Conservation (phyloP, 768 basidiomycete species). For the Trametes elegans region DNA sequence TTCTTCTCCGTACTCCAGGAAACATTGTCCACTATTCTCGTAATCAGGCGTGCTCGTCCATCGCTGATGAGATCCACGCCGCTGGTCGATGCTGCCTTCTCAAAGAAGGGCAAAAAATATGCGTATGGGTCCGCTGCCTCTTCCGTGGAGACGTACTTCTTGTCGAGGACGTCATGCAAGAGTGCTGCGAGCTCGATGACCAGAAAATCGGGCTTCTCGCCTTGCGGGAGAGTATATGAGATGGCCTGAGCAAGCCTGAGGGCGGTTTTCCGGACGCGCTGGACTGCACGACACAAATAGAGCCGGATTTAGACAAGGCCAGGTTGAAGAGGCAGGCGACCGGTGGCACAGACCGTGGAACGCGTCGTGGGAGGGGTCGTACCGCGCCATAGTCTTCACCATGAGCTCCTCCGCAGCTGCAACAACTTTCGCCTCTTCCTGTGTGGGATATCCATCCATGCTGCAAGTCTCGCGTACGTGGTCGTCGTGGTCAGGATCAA, state of each 20-base stretch:
- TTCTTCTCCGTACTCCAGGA: slow-evolving; percentile 86
- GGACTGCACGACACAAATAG: slow-evolving; percentile 48
- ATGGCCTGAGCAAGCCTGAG: slow-evolving; percentile 58
- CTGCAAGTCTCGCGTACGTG: not conserved
- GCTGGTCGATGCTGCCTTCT: slow-evolving; percentile 34
- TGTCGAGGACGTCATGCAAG: slow-evolving; percentile 85
- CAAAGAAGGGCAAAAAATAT: slow-evolving; percentile 69
- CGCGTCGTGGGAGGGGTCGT: slow-evolving; percentile 79
- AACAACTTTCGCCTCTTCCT: slow-evolving; percentile 50
- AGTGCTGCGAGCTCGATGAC: slow-evolving; percentile 84
- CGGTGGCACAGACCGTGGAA: slow-evolving; percentile 58
- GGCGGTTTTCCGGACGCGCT: slow-evolving; percentile 79
- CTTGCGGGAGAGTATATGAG: slow-evolving; percentile 13
- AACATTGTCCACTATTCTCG: slow-evolving; percentile 70
- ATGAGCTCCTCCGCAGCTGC: slow-evolving; percentile 65
- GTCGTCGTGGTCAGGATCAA: not conserved
- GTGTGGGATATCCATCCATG: slow-evolving; percentile 43
- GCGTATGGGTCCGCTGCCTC: slow-evolving; percentile 56
- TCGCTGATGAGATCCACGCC: slow-evolving; percentile 58
- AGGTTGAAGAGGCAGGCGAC: not conserved
- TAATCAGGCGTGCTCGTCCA: slow-evolving; percentile 54
- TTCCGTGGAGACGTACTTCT: slow-evolving; percentile 69
- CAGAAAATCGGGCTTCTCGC: slow-evolving; percentile 60
- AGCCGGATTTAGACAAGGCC: not conserved
- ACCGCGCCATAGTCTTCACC: slow-evolving; percentile 69